Base-by-base conservation (phyloP, 2,329 filamentous ascomycete species). In the Penicillium sp. region DNA sequence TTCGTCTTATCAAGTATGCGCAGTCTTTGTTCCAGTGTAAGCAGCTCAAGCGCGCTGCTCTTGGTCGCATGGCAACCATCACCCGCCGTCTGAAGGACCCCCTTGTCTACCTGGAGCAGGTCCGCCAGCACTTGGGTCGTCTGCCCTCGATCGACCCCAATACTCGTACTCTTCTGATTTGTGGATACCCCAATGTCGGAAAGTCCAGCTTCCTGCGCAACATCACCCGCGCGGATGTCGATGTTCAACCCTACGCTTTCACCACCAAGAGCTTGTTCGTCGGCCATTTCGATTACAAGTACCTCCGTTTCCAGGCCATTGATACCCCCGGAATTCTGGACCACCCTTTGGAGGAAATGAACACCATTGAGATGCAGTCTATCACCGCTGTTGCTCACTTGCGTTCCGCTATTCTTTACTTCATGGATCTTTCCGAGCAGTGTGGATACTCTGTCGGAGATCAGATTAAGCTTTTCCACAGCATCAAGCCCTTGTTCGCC, bases 331-430 rank as follows among this genome's bases (percentile, higher is more conserved):
- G 94, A 81, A 96, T 99, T 64, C 79, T 99, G 57, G 94, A 99
- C 67, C 94, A 99, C 73, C 92, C 93, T 34, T 84, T 99, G 8
- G 94, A 97, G 77, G 94, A 97, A 79, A 99, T 97, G 94, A 96
- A 97, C 78, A 97, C 94, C 3, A 99, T 99, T 70, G 94, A 99
- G 77, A 97, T 97, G 91, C 94, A 97, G 80, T 89, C 89, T 58
- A 97, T 99, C 64, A 97, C 93, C 16, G 94, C 95, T 10, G 96
- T 99, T 78, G 94, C 94, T 47, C 95, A 99, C 79, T 81, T 99
- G 70, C 85, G 93, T 67, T 95, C 92, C 39, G 93, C 93, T 53
- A 95, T 99, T 61, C 81, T 97, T 56, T 97, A 97, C 77, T 97
- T 97, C 72, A 96, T 97, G 90, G 93, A 97, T 79, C 80, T 97